Percentiles rank a stretch among this genome's conserved stretches.
phyloP scores from a whole-genome alignment of 805 yeast genomes.

The Yamadazyma paraphyllophila region DNA sequence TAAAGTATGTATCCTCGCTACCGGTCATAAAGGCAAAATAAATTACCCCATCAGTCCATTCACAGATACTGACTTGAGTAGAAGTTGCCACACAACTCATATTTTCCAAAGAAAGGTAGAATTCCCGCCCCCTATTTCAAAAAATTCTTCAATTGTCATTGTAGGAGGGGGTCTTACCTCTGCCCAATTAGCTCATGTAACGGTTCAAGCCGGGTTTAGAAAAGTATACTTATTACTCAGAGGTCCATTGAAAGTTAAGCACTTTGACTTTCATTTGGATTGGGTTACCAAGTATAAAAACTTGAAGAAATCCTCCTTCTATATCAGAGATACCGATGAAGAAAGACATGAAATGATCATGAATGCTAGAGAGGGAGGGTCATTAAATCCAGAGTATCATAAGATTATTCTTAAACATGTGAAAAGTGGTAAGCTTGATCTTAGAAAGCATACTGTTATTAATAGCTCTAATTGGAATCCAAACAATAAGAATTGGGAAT shows the following conservation, averaged over 20 bases:
- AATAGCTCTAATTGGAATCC: constrained; percentile 24
- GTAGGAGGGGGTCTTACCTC: constrained; percentile 49
- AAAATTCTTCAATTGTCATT: constrained; percentile 23
- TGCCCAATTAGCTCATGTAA: constrained; percentile 44
- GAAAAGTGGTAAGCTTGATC: constrained; percentile 27
- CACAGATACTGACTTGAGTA: constrained; percentile 18
- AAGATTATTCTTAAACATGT: constrained; percentile 28
- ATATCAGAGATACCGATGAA: constrained; percentile 42
- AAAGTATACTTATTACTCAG: constrained; percentile 33
- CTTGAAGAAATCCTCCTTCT: constrained; percentile 42
- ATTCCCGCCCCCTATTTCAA: constrained; percentile 20
- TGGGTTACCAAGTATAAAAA: constrained; percentile 51
- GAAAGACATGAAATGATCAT: constrained; percentile 40
- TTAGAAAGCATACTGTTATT: constrained; percentile 29
- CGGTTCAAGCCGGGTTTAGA: constrained; percentile 28
- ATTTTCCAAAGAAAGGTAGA: constrained; percentile 24
- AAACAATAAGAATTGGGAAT: constrained; percentile 23
- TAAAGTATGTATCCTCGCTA: constrained; percentile 32
- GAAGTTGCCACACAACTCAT: constrained; percentile 35
- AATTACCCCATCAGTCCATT: constrained; percentile 30
- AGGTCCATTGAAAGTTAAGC: constrained; percentile 41
- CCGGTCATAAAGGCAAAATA: constrained; percentile 36
- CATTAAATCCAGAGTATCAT: constrained; percentile 45
- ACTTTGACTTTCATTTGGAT: constrained; percentile 47
- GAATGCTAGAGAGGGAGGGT: constrained; percentile 46